Percentiles rank a stretch among this genome's conserved stretches.
These are phyloP conservation scores for Diphasiastrum complanatum DNA, from an alignment of 83 land plant genomes.

Conservation along the genomic window DNA sequence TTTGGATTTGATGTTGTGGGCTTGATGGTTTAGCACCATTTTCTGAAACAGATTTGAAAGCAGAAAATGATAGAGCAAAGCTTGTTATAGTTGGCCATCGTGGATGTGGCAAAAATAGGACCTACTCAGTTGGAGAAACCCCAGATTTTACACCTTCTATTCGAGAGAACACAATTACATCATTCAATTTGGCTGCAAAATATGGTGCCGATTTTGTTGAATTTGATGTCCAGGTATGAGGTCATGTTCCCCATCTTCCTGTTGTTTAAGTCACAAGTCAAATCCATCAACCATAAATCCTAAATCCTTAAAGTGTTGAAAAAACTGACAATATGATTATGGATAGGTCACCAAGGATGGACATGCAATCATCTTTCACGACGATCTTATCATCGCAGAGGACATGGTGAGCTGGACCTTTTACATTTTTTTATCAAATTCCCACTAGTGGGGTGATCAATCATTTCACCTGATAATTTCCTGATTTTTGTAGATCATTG, in stretches of 20 bases:
- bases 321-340: too few relatives aligned
- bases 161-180: conserved; percentile 26
- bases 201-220: conserved; percentile 31
- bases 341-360: conserved; percentile 26
- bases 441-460: conserved; percentile 2
- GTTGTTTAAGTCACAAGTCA: too few relatives aligned
- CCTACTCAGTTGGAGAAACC: conserved; percentile 8
- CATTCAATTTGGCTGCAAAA: conserved; percentile 27
- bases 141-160: conserved; percentile 23
- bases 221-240: conserved; percentile 29
- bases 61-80: too few relatives aligned
- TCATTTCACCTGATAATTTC: not conserved
- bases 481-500: too few relatives aligned
- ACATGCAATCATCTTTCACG: conserved; percentile 26
- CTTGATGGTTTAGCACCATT: too few relatives aligned
- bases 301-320: too few relatives aligned
- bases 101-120: conserved; percentile 34
- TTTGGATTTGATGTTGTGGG: too few relatives aligned
- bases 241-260: not conserved
- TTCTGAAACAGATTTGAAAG: too few relatives aligned
- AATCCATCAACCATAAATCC: too few relatives aligned
- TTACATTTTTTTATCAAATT: not conserved
- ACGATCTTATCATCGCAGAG: conserved; percentile 11
- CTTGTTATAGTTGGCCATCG: conserved; percentile 30
- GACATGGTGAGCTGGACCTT: not conserved